These are phyloP conservation scores for Fusarium fracticaudum DNA, from an alignment of 2,329 filamentous ascomycete species.

Conservation along the genomic window DNA sequence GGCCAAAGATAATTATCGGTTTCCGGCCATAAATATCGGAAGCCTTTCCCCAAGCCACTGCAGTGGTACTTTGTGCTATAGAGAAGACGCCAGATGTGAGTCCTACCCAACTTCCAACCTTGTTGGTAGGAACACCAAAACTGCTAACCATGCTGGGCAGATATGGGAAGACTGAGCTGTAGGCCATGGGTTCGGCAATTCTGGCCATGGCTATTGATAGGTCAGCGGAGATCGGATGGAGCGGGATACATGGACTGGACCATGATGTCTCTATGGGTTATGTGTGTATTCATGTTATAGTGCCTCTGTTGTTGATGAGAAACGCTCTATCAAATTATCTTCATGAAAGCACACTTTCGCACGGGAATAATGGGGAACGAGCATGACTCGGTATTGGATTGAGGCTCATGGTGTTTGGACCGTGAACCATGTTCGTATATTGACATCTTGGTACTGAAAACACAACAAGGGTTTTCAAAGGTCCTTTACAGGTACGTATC, in stretches of 20 bases:
- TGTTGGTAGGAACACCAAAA: constrained; percentile 75
- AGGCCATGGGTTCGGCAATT: constrained; percentile 78
- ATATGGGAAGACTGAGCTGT: constrained; percentile 77
- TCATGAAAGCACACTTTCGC: background rate
- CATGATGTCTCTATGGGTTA: background rate
- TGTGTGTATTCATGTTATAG: background rate
- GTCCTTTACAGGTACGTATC: background rate
- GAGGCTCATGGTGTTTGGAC: background rate
- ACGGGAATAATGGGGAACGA: background rate
- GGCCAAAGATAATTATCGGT: constrained; percentile 77
- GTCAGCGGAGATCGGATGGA: constrained; percentile 45
- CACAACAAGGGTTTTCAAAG: background rate
- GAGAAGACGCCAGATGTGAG: constrained; percentile 78
- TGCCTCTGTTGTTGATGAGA: constrained; percentile 36
- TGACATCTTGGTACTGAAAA: background rate
- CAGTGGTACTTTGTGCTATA: constrained; percentile 75
- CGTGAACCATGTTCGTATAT: background rate
- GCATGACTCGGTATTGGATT: background rate
- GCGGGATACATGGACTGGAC: constrained; percentile 28
- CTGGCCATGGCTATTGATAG: constrained; percentile 72
- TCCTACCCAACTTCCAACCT: constrained; percentile 84
- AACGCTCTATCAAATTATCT: constrained; percentile 1
- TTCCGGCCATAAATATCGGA: constrained; percentile 87
- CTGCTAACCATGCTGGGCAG: constrained; percentile 85
- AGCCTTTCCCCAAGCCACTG: constrained; percentile 78